These are phyloP conservation scores for Tolypocladium sp. DNA, from an alignment of 2,329 filamentous ascomycete species.

Conservation along the genomic window DNA sequence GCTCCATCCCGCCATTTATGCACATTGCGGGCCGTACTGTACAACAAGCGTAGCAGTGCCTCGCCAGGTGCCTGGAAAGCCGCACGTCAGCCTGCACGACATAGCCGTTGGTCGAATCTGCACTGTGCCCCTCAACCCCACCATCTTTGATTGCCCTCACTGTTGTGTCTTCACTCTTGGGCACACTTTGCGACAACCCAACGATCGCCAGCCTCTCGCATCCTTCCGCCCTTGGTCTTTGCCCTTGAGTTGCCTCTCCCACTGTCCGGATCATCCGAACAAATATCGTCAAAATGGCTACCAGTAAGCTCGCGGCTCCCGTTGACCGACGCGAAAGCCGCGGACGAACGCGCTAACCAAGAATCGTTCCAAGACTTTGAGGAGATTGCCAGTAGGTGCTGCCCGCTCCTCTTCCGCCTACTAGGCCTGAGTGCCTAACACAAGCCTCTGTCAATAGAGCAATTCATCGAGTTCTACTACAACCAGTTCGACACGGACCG, in stretches of 20 bases:
- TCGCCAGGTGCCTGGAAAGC: not conserved
- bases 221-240: not conserved
- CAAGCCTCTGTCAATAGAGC: slow-evolving; percentile 42
- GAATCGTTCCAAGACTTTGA: slow-evolving; percentile 27
- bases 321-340: slow-evolving; percentile 6
- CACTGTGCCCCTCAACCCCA: slow-evolving; percentile 28
- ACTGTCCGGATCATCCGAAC: not conserved
- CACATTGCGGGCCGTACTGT: not conserved
- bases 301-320: slow-evolving; percentile 15
- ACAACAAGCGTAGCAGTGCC: not conserved
- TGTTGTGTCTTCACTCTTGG: slow-evolving; percentile 10
- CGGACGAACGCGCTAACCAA: slow-evolving; percentile 9
- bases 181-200: slow-evolving; percentile 25
- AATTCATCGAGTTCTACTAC: slow-evolving; percentile 91
- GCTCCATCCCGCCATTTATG: not conserved
- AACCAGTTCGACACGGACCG: slow-evolving; percentile 72
- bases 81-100: slow-evolving; percentile 8
- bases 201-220: not conserved
- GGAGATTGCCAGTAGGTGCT: slow-evolving; percentile 35
- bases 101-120: slow-evolving; percentile 16
- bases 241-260: not conserved
- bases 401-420: slow-evolving; percentile 2
- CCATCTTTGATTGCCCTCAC: slow-evolving; percentile 14
- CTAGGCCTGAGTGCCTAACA: not conserved
- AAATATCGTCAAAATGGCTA: slow-evolving; percentile 20